These are phyloP conservation scores for Scheffersomyces lignosus DNA, from an alignment of 805 yeast genomes.

Conservation along the genomic window DNA sequence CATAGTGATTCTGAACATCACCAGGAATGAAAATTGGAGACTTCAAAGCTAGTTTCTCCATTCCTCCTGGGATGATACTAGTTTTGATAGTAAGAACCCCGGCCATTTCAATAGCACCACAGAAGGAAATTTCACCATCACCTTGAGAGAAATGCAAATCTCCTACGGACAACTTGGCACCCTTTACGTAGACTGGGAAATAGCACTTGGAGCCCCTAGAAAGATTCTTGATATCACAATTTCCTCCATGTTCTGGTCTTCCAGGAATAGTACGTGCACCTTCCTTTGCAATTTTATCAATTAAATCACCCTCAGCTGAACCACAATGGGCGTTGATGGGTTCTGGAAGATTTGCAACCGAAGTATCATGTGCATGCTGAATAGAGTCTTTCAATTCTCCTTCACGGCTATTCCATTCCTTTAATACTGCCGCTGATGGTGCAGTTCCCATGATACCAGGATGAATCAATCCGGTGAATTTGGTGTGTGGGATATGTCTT, in stretches of 20 bases:
- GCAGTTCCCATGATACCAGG: slow-evolving; percentile 55
- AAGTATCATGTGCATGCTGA: slow-evolving; percentile 27
- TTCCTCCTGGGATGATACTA: slow-evolving; percentile 42
- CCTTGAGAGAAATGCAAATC: slow-evolving; percentile 55
- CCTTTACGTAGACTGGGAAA: slow-evolving; percentile 47
- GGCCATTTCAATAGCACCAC: slow-evolving; percentile 57
- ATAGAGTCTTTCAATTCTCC: slow-evolving; percentile 31
- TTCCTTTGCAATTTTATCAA: slow-evolving; percentile 29
- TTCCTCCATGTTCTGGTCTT: slow-evolving; percentile 54
- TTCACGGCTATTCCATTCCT: slow-evolving; percentile 49
- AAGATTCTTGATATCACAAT: slow-evolving; percentile 52
- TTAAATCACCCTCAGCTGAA: slow-evolving; percentile 27
- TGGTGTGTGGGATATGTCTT: slow-evolving; percentile 50
- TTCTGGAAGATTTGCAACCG: slow-evolving; percentile 45
- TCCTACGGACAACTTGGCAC: slow-evolving; percentile 50
- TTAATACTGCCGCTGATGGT: slow-evolving; percentile 44
- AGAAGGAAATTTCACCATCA: slow-evolving; percentile 54
- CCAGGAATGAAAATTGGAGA: slow-evolving; percentile 51
- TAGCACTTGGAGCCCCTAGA: slow-evolving; percentile 51
- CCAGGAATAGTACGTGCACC: slow-evolving; percentile 59
- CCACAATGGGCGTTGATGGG: slow-evolving; percentile 42
- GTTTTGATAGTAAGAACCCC: slow-evolving; percentile 46
- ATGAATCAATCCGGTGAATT: slow-evolving; percentile 50
- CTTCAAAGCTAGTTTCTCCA: slow-evolving; percentile 39
- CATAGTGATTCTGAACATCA: slow-evolving; percentile 48